Evolutionary conservation across 441 rosid species (phyloP).

Genomic region (Croton laevigatus): DNA sequence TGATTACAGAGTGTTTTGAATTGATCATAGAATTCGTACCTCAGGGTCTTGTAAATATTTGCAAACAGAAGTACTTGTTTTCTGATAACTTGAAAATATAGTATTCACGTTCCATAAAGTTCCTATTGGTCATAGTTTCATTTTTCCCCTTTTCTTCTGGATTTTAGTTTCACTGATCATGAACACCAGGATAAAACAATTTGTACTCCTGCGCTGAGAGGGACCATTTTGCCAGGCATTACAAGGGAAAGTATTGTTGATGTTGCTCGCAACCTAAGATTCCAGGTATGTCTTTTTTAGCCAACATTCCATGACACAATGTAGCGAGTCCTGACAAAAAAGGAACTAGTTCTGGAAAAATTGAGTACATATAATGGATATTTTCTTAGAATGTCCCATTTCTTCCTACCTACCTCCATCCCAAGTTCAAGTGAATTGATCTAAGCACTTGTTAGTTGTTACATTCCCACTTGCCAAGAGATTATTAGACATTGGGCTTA

Average conservation of each 20-base stretch:
- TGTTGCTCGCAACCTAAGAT: slow-evolving; percentile 60
- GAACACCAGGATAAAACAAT: slow-evolving; percentile 31
- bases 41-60: background rate
- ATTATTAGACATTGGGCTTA: too few species aligned
- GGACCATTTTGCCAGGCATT: slow-evolving; percentile 73
- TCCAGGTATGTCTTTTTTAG: slow-evolving; percentile 41
- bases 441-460: too few species aligned
- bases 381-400: too few species aligned
- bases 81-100: background rate
- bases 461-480: too few species aligned
- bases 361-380: too few species aligned
- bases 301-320: background rate
- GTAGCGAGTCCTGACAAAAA: too few species aligned
- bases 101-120: background rate
- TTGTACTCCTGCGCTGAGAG: slow-evolving; percentile 61
- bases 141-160: background rate
- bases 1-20: background rate
- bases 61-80: background rate
- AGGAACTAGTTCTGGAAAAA: too few species aligned
- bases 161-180: background rate
- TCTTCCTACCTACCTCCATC: too few species aligned
- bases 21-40: background rate
- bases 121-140: background rate
- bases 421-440: too few species aligned
- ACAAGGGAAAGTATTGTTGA: slow-evolving; percentile 71